Evolutionary conservation across 192 early-diverging fungal genomes (phyloP).

Genomic region (Entophlyctis luteolus): DNA sequence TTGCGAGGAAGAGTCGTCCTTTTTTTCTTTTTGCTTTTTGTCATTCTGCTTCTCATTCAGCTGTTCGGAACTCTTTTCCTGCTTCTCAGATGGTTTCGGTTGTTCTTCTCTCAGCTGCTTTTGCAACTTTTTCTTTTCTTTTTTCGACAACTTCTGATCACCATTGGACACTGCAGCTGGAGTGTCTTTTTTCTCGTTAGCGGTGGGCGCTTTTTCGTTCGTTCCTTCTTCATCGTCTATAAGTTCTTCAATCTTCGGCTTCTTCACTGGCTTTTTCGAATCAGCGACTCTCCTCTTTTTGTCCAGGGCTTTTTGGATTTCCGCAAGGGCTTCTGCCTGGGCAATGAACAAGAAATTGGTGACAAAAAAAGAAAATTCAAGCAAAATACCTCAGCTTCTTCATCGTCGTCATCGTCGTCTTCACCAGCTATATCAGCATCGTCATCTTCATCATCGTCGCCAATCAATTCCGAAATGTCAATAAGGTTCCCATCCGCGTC

Average conservation of each 20-base stretch:
- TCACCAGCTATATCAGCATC: no score
- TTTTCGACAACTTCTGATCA: no score
- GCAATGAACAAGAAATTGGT: no score
- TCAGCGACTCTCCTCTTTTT: slow-evolving; percentile 21
- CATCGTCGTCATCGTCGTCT: slow-evolving; percentile 4
- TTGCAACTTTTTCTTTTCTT: slow-evolving; percentile 35
- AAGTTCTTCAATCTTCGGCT: slow-evolving; percentile 44
- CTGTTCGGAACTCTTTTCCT: slow-evolving; percentile 38
- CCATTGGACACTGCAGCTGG: no score
- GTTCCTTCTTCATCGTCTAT: not conserved
- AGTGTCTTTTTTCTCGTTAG: no score
- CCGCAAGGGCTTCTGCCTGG: slow-evolving; percentile 16
- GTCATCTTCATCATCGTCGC: slow-evolving; percentile 14
- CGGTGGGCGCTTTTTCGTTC: no score
- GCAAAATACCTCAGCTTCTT: no score
- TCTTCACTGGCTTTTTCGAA: slow-evolving; percentile 25
- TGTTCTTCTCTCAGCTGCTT: slow-evolving; percentile 8
- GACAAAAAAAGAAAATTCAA: not conserved
- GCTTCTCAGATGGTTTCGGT: slow-evolving; percentile 32
- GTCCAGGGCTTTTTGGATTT: not conserved
- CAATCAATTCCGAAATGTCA: slow-evolving; percentile 10
- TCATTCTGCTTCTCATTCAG: slow-evolving; percentile 32
- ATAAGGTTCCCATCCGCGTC: slow-evolving; percentile 29
- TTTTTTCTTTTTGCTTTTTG: slow-evolving; percentile 40
- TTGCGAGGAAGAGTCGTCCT: slow-evolving; percentile 34